phyloP scores from a whole-genome alignment of 176 grass and related monocot genomes.

The Cymbopogon citratus region DNA sequence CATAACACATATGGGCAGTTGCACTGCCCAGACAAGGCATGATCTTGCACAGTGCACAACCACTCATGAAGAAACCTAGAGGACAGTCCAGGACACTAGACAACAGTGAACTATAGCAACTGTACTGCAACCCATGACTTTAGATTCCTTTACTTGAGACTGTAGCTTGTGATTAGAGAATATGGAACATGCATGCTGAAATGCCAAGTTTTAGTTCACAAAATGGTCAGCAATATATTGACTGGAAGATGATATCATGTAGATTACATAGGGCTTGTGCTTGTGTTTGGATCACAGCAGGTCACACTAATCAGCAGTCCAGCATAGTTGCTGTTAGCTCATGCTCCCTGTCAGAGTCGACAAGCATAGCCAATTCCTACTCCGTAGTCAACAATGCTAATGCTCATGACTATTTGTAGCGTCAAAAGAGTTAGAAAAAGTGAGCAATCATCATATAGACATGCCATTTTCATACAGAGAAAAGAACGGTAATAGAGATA shows the following conservation, averaged over 20 bases:
- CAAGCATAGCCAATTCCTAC: neutral
- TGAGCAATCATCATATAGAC: neutral
- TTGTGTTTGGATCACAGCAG: neutral
- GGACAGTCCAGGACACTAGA: neutral
- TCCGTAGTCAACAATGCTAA: slow-evolving; percentile 9
- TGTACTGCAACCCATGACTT: neutral
- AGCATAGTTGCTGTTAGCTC: neutral
- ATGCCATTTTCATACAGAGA: neutral
- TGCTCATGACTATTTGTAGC: neutral
- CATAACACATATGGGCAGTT: neutral
- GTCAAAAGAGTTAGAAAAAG: neutral
- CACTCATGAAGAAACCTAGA: neutral
- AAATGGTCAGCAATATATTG: neutral
- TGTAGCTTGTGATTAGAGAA: neutral
- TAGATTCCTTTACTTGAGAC: neutral
- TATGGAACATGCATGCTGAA: neutral
- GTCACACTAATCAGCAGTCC: neutral
- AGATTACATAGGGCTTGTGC: neutral
- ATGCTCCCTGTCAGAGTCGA: slow-evolving; percentile 5
- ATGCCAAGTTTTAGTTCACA: neutral
- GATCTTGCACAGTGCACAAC: slow-evolving; percentile 25
- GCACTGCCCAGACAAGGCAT: slow-evolving; percentile 1
- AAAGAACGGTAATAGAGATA: neutral
- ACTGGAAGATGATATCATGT: neutral
- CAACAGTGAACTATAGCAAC: neutral